Evolutionary conservation across 768 basidiomycete species (phyloP).

Genomic region (Mycena pura): DNA sequence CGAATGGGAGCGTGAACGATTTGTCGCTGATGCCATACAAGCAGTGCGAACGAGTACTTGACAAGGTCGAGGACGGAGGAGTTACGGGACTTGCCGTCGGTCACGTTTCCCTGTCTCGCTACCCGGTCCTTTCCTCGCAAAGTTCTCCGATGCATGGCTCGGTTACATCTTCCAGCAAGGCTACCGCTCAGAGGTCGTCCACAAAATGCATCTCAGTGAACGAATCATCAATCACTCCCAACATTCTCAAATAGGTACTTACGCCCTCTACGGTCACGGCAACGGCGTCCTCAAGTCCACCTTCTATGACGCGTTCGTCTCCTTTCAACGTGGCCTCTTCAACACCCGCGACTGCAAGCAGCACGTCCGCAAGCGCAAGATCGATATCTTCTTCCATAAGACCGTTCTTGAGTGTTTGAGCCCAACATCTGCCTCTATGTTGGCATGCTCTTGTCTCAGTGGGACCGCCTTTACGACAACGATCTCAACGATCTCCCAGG

Average conservation of each 20-base stretch:
- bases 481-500: slow-evolving; percentile 65
- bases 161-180: slow-evolving; percentile 69
- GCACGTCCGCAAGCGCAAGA: slow-evolving; percentile 90
- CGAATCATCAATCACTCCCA: slow-evolving; percentile 41
- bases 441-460: slow-evolving; percentile 65
- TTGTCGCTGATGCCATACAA: slow-evolving; percentile 72
- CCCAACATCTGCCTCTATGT: slow-evolving; percentile 74
- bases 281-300: slow-evolving; percentile 81
- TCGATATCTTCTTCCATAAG: slow-evolving; percentile 87
- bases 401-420: slow-evolving; percentile 86
- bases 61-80: slow-evolving; percentile 97
- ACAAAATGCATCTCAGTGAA: slow-evolving; percentile 74
- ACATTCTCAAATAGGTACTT: slow-evolving; percentile 50
- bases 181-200: slow-evolving; percentile 77
- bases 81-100: slow-evolving; percentile 91
- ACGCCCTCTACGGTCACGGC: slow-evolving; percentile 84
- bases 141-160: slow-evolving; percentile 77
- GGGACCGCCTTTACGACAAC: slow-evolving; percentile 70
- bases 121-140: slow-evolving; percentile 76
- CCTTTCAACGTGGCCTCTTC: slow-evolving; percentile 75
- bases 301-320: slow-evolving; percentile 85
- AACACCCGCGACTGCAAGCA: slow-evolving; percentile 79
- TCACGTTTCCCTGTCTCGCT: slow-evolving; percentile 83
- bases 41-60: slow-evolving; percentile 60
- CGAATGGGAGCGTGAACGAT: slow-evolving; percentile 87